Evolutionary conservation across 352 stramenopile genomes (phyloP), one percentile per base, ranked within the genome.

Genomic region (Phytophthora melonis): DNA sequence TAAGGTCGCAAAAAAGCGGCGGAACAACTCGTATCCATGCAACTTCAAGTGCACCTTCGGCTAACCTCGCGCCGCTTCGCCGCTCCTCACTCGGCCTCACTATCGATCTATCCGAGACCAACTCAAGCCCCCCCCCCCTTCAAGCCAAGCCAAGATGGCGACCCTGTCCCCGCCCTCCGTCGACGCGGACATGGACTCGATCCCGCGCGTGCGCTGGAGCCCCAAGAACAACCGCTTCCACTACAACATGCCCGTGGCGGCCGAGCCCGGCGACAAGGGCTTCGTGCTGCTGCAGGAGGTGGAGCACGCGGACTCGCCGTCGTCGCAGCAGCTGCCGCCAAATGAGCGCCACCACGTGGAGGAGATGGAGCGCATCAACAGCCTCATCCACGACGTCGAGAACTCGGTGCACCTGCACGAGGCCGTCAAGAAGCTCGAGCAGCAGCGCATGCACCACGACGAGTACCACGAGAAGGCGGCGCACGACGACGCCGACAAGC

Each of bases 241-340:
- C 77, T 94, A 82, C 75, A 91, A 81, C 53, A 71, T 93, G 65
- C 87, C 85, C 7, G 68, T 92, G 58, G 85, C 83, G 2, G 74
- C 81, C 23, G 85, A 94, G 62, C 87, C 87, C 0, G 87, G 87
- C 62, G 68, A 68, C 2, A 66, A 83, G 59, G 87, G 87, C 61
- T 94, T 93, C 67, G 85, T 93, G 58, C 69, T 94, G 58, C 63
- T 94, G 43, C 83, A 94, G 49, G 83, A 93, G 69, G 87, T 90
- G 43, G 84, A 90, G 47, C 78, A 89, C 69, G 53, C 76, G n/a
- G 80, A 89, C 74, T 82, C 79, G 68, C 81, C 79, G 32, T 74
- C 41, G 34, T 79, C 79, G 8, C 64, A 65, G 64, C 61, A 78
- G 27, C 75, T 94, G 52, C 81, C 87, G 14, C 45, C 75, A 21